Evolutionary conservation across 306 rosid genomes (phyloP), one percentile per base, ranked within the genome.

Genomic region (Casuarina cunninghamiana): DNA sequence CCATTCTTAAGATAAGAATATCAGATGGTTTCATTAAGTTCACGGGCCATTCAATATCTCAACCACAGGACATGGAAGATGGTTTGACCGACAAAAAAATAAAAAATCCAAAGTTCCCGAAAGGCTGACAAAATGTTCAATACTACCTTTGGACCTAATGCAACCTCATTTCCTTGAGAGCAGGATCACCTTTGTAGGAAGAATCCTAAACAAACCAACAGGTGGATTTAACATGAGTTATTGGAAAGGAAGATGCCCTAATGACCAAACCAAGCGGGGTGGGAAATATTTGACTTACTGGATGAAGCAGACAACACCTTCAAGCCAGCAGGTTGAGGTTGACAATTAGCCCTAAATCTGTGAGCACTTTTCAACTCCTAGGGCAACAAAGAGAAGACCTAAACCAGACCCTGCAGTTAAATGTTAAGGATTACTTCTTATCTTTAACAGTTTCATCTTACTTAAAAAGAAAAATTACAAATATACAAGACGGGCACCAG

Each of bases 341-440:
- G 98, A 86, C 78, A 85, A 81, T 85, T 82, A 83, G 83, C 89
- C 90, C 93, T 89, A 93, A 93, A 77, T 84, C 73, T 84, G 83
- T 76, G 88, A 87, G 89, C 91, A 88, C 87, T 84, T 84, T 89
- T 86, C 91, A 90, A 89, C 92, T 90, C 95, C 95, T 90, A 90
- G 77, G 84, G 98, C 90, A 90, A 89, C 88, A 91, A 82, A 90
- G 91, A 90, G 86, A 88, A 89, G 73, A 89, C 89, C 97, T 93
- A 93, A 88, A 89, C 95, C 97, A 81, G 74, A 76, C 88, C 98
- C 98, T 91, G 98, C 98, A 93, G 83, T 91, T 93, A 74, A 85
- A 93, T 78, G 81, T 88, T 73, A 83, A n/a, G 85, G 84, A 26
- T 84, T 83, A 90, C 93, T 85, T 84, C 80, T 87, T 75, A 90